Conservation (phyloP, 2,329 filamentous ascomycete genomes). For the Fusarium humuli region DNA sequence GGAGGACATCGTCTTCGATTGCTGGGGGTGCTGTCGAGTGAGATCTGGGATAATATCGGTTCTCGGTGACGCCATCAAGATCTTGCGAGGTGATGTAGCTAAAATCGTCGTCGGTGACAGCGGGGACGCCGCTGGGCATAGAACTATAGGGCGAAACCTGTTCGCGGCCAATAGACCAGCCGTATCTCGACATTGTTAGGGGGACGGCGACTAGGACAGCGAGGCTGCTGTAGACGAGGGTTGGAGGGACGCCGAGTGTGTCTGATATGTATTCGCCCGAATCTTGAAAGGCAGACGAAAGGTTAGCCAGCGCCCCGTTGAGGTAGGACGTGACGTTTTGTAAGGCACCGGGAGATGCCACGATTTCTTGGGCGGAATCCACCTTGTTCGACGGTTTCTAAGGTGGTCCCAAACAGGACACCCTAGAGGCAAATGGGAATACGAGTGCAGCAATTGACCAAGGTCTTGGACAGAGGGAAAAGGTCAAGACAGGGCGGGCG, state of each 20-base stretch:
- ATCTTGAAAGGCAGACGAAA: conserved; percentile 61
- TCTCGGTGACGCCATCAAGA: conserved; percentile 60
- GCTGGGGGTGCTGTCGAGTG: conserved; percentile 50
- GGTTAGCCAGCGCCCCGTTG: conserved; percentile 62
- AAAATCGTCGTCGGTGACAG: conserved; percentile 81
- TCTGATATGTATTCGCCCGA: conserved; percentile 65
- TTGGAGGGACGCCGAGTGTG: conserved; percentile 62
- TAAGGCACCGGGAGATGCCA: conserved; percentile 73
- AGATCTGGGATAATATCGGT: conserved; percentile 57
- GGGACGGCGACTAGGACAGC: conserved; percentile 62
- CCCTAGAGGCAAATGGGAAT: conserved; percentile 47
- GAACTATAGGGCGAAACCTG: conserved; percentile 66
- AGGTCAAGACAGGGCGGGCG: conserved; percentile 39
- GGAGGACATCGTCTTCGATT: conserved; percentile 74
- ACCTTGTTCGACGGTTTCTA: conserved; percentile 63
- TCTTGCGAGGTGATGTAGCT: conserved; percentile 87
- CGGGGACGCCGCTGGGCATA: conserved; percentile 61
- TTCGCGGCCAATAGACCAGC: conserved; percentile 60
- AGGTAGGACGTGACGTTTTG: conserved; percentile 70
- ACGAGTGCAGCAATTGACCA: conserved; percentile 36
- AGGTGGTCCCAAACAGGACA: conserved; percentile 54
- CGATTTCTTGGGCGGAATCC: conserved; percentile 68
- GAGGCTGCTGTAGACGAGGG: conserved; percentile 63
- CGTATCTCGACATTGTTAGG: conserved; percentile 67
- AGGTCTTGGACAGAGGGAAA: conserved; percentile 35